Conservation (phyloP, 1,139 yeast species). For the Nakaseomyces bracarensis region DNA sequence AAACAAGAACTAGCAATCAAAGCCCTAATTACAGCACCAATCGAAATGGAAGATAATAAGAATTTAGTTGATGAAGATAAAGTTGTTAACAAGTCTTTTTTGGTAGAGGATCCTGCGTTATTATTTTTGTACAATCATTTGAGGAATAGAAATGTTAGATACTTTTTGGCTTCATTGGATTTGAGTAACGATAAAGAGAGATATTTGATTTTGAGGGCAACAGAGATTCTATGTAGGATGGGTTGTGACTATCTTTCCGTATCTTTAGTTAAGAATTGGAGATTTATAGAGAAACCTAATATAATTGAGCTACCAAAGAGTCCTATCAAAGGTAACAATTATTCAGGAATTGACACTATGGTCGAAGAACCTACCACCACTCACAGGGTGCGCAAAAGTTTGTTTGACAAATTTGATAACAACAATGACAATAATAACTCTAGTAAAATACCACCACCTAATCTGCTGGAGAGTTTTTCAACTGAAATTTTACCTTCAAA, state of each 20-base stretch:
- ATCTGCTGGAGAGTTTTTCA: not conserved
- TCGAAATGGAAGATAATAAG: constrained; percentile 31
- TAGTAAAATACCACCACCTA: not conserved
- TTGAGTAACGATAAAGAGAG: constrained; percentile 48
- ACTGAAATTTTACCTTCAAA: not conserved
- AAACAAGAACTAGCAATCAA: constrained; percentile 51
- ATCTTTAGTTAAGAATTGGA: constrained; percentile 60
- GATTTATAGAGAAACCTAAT: constrained; percentile 37
- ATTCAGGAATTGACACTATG: constrained; percentile 13
- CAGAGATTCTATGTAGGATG: constrained; percentile 70
- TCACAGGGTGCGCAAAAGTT: constrained; percentile 21
- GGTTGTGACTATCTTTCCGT: constrained; percentile 81
- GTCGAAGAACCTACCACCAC: constrained; percentile 18
- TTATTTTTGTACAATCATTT: constrained; percentile 56
- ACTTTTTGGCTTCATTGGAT: constrained; percentile 42
- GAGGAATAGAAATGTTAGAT: constrained; percentile 42
- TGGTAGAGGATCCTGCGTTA: constrained; percentile 77
- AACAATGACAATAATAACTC: not conserved
- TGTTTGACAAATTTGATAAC: constrained; percentile 25
- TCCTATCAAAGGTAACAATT: constrained; percentile 7
- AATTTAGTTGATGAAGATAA: constrained; percentile 21
- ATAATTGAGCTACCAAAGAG: constrained; percentile 8
- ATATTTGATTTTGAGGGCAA: constrained; percentile 51
- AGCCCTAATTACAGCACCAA: constrained; percentile 53
- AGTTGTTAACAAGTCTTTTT: constrained; percentile 38